Evolutionary conservation across 2,329 filamentous ascomycete species (phyloP), one percentile per base, ranked within the genome.

Genomic region (Colletotrichum liaoningense): DNA sequence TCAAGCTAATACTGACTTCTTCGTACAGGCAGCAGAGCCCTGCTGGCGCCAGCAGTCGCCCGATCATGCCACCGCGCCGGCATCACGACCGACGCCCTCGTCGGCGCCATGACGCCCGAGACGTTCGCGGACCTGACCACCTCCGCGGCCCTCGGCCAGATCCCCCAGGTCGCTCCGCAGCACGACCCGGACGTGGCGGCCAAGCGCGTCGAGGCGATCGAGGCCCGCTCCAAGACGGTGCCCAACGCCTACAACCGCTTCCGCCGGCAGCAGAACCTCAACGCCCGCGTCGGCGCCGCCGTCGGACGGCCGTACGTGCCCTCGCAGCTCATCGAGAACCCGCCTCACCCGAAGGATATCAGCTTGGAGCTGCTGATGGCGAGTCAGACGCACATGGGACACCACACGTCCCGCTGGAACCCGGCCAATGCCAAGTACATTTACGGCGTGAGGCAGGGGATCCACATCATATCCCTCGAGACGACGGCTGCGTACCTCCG

Each of bases 401-500:
- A 99, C 85, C 90, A 94, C 79, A 96, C 93, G 0, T 94, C 94
- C 74, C 89, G 95, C 63, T 99, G 97, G 97, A 97, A 99, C 84
- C 95, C 97, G 12, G 92, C 91, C 65, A 99, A 98, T 85, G 93
- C 95, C 76, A 91, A 94, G 77, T 98, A 98, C 85, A 98, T 99
- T 81, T 95, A 94, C 81, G 97, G 97, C 78, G 90, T 97, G 74
- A 90, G 97, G 57, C 90, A 97, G 77, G 95, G 93, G 19, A 92
- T 97, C 74, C 96, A 98, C 84, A 95, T 99, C 81, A 98, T 99
- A 82, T 93, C 93, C 11, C 91, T 98, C 4, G 97, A 99, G 81
- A 89, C 91, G 73, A 98, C 94, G 38, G 95, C 95, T 16, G 93
- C 95, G 19, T 93, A 98, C 83, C 89, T 99, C 68, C 92, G 96